A percentile compares a stretch with the other conserved stretches of the same genome.
These are phyloP conservation scores for Effrenium voratum DNA, from an alignment of 73 alveolate species.

Conservation along the genomic window DNA sequence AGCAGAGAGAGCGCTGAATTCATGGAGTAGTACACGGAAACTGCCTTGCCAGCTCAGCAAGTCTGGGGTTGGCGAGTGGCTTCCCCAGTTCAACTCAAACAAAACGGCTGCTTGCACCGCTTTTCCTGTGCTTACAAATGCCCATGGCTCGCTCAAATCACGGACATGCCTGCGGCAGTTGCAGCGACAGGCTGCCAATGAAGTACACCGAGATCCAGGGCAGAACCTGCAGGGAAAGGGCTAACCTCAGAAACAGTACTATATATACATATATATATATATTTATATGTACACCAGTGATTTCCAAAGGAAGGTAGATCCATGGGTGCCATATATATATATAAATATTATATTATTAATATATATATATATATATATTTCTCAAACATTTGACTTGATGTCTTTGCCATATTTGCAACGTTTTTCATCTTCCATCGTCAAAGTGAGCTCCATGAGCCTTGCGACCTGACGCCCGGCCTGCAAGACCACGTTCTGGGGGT, in stretches of 20 bases:
- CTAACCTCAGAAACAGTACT: neutral
- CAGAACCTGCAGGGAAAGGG: constrained; percentile 21
- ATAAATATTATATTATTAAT: neutral
- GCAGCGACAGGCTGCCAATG: constrained; percentile 75
- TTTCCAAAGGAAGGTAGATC: neutral
- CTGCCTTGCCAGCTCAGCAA: constrained; percentile 34
- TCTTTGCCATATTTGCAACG: no score
- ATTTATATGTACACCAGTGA: neutral
- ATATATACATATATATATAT: neutral
- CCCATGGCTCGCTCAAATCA: neutral
- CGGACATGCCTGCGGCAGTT: constrained; percentile 52
- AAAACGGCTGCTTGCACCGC: no score
- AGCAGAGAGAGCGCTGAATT: constrained; percentile 51
- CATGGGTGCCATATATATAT: no score
- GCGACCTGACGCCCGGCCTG: constrained; percentile 31
- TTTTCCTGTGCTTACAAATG: no score
- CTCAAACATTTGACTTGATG: neutral
- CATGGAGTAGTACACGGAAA: constrained; percentile 84
- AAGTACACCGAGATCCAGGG: constrained; percentile 78
- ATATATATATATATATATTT: neutral
- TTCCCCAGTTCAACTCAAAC: no score
- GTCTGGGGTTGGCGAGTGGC: no score
- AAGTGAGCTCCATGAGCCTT: no score
- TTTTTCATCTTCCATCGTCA: no score
- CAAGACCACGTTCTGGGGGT: constrained; percentile 39